These are phyloP conservation scores for Emericellopsis terricola DNA, from an alignment of 495 filamentous ascomycete genomes.

Conservation along the genomic window DNA sequence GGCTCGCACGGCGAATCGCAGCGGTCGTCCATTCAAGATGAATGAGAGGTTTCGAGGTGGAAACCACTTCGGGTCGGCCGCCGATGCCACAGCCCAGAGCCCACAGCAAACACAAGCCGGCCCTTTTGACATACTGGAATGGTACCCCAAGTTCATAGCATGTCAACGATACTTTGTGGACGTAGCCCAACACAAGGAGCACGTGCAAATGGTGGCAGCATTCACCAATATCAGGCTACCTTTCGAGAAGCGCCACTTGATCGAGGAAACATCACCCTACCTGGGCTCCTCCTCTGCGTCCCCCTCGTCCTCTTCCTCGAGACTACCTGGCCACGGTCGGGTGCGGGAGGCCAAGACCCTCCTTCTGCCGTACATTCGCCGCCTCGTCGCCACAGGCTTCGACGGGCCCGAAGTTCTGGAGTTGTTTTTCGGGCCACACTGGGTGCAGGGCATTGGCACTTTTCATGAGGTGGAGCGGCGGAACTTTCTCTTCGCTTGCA, in stretches of 20 bases:
- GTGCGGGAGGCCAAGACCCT: conserved; percentile 9
- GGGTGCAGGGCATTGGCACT: conserved; percentile 56
- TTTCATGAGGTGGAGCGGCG: conserved; percentile 79
- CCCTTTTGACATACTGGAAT: conserved; percentile 76
- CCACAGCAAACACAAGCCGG: no score
- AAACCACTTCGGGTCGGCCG: no score
- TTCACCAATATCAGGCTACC: conserved; percentile 75
- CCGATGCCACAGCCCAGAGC: no score
- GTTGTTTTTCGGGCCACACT: conserved; percentile 91
- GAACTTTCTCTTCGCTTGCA: conserved; percentile 90
- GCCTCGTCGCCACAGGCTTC: conserved; percentile 80
- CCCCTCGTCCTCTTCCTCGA: conserved; percentile 8
- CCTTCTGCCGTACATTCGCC: conserved; percentile 75
- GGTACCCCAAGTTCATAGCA: conserved; percentile 83
- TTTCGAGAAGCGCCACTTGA: conserved; percentile 40
- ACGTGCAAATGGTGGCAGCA: conserved; percentile 75
- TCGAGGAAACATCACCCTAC: no score
- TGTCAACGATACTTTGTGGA: conserved; percentile 91
- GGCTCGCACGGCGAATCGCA: no score
- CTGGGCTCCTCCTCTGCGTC: background rate
- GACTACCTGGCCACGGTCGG: conserved; percentile 10
- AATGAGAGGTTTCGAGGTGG: no score
- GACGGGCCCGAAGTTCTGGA: conserved; percentile 72
- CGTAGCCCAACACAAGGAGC: conserved; percentile 66
- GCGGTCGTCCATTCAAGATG: no score